Conservation (phyloP, 768 basidiomycete genomes). For the Podaxis rugospora region DNA sequence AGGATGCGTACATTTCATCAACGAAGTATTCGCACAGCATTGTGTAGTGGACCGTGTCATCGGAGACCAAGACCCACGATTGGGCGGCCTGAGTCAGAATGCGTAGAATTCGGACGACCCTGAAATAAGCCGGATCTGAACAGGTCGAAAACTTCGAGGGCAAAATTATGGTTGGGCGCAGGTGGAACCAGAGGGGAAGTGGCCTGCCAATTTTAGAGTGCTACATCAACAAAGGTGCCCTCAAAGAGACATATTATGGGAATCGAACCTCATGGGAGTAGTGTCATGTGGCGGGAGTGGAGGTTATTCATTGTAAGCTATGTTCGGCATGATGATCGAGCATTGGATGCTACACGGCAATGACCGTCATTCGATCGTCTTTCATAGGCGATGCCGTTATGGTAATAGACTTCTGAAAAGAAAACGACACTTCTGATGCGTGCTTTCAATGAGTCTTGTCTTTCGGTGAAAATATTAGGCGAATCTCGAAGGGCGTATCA, state of each 20-base stretch:
- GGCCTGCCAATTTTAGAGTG: background rate
- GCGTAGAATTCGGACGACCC: background rate
- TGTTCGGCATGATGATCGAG: conserved; percentile 4
- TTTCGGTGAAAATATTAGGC: background rate
- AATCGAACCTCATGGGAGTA: conserved; percentile 4
- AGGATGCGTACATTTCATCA: background rate
- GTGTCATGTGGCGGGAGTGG: conserved; percentile 1
- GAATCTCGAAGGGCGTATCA: background rate
- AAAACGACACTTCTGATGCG: background rate
- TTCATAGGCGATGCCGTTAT: background rate
- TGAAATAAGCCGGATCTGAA: background rate
- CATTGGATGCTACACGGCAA: background rate
- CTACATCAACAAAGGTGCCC: background rate
- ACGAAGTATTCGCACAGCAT: conserved; percentile 1
- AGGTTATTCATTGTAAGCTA: background rate
- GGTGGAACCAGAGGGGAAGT: background rate
- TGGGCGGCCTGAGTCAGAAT: background rate
- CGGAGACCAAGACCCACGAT: background rate
- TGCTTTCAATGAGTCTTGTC: background rate
- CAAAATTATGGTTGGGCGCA: background rate
- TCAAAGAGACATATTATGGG: conserved; percentile 6
- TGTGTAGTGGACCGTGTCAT: background rate
- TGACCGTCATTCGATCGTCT: background rate
- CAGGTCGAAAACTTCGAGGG: background rate
- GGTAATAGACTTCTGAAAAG: background rate